These are phyloP conservation scores for Penicillium desertorum DNA, from an alignment of 495 filamentous ascomycete genomes.

Conservation along the genomic window DNA sequence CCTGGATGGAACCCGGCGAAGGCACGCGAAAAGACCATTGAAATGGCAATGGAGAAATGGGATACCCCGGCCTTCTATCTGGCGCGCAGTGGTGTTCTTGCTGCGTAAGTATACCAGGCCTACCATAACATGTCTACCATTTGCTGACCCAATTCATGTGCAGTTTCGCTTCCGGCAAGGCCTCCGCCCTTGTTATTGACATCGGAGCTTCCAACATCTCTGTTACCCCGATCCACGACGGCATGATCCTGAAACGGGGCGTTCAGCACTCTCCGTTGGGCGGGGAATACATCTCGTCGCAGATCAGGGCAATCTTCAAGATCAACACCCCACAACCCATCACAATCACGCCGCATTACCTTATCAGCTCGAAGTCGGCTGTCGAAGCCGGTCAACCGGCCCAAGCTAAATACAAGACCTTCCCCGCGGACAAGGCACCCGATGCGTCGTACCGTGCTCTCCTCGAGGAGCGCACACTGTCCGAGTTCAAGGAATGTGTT, in stretches of 20 bases:
- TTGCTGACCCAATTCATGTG: constrained; percentile 9
- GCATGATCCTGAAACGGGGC: constrained; percentile 87
- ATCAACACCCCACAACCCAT: constrained; percentile 71
- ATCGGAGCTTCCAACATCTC: constrained; percentile 88
- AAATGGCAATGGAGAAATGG: constrained; percentile 95
- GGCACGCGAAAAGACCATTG: constrained; percentile 85
- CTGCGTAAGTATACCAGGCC: constrained; percentile 51
- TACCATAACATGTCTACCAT: not conserved
- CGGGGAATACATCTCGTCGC: constrained; percentile 84
- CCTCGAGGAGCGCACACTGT: constrained; percentile 89
- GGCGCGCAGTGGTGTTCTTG: constrained; percentile 64
- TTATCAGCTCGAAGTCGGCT: constrained; percentile 78
- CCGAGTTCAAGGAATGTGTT: constrained; percentile 96
- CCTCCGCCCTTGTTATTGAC: constrained; percentile 87
- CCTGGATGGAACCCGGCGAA: constrained; percentile 88
- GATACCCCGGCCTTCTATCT: constrained; percentile 92
- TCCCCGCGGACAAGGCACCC: constrained; percentile 60
- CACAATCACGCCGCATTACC: constrained; percentile 79
- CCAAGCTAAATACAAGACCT: constrained; percentile 66
- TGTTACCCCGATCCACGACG: constrained; percentile 89
- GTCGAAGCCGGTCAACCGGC: constrained; percentile 86
- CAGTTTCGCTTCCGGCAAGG: constrained; percentile 86
- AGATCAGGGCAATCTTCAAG: constrained; percentile 77
- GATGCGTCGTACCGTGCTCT: constrained; percentile 70
- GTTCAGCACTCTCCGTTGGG: constrained; percentile 80